Evolutionary conservation across 768 basidiomycete species (phyloP).

Genomic region (Pleurotus salmoneostramineus): DNA sequence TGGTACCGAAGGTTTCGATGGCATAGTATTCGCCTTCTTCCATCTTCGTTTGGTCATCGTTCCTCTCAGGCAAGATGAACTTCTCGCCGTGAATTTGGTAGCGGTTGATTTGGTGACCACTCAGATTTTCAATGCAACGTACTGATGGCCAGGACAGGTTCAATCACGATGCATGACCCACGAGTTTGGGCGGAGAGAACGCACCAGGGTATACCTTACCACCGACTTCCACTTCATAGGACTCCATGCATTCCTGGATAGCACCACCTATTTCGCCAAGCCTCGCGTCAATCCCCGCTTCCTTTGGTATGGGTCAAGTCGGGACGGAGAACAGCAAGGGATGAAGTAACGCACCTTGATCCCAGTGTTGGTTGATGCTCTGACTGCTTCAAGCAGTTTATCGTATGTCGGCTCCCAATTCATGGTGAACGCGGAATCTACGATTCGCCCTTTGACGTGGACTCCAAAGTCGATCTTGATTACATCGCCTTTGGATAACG

Average conservation of each 20-base stretch:
- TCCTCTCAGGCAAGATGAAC: constrained; percentile 85
- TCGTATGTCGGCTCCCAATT: constrained; percentile 88
- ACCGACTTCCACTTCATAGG: constrained; percentile 92
- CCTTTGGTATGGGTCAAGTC: constrained; percentile 39
- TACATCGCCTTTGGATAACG: constrained; percentile 79
- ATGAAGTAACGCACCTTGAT: constrained; percentile 50
- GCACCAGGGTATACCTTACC: constrained; percentile 80
- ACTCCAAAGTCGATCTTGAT: constrained; percentile 98
- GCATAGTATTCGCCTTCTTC: constrained; percentile 99
- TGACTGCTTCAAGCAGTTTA: constrained; percentile 84
- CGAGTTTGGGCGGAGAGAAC: constrained; percentile 13
- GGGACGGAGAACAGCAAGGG: constrained; percentile 2
- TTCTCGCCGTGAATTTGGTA: constrained; percentile 96
- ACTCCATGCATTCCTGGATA: constrained; percentile 99
- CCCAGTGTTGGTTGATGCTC: constrained; percentile 92
- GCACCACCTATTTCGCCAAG: constrained; percentile 88
- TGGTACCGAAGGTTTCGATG: constrained; percentile 98
- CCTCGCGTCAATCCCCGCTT: constrained; percentile 94
- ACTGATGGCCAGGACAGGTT: constrained; percentile 41
- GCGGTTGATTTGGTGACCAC: constrained; percentile 87
- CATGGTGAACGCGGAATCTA: constrained; percentile 95
- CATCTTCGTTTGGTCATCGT: constrained; percentile 92
- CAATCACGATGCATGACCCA: not conserved
- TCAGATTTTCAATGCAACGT: constrained; percentile 90
- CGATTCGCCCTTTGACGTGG: constrained; percentile 92